A percentile compares a stretch with the other conserved stretches of the same genome.
phyloP scores from a whole-genome alignment of 2,329 filamentous ascomycete genomes.

The Ophiostoma triangulosporum region DNA sequence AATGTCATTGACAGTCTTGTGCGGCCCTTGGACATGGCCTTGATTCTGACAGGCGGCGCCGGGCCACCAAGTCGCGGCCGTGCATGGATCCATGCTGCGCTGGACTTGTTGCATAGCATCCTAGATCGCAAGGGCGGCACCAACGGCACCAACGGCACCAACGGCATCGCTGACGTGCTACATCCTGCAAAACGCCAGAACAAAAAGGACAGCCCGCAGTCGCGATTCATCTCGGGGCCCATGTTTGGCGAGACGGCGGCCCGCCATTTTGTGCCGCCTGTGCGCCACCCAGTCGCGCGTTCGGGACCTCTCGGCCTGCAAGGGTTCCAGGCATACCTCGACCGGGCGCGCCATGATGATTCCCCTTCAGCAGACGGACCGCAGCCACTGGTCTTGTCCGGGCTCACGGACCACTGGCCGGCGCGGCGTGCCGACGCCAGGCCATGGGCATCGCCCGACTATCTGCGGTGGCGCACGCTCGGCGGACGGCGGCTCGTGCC shows the following conservation, averaged over 20 bases:
- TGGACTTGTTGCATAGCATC: constrained; percentile 28
- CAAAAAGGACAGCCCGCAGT: not conserved
- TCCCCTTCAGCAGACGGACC: constrained; percentile 23
- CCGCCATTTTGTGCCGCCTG: constrained; percentile 25
- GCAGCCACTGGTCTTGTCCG: constrained; percentile 56
- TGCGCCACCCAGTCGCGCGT: constrained; percentile 28
- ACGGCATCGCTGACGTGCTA: too few relatives aligned
- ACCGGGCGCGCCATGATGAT: constrained; percentile 15
- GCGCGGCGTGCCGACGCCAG: constrained; percentile 40
- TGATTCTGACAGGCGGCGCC: constrained; percentile 61
- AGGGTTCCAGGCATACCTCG: constrained; percentile 49
- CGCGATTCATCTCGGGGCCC: constrained; percentile 1
- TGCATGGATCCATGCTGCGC: constrained; percentile 35
- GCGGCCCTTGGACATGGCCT: constrained; percentile 55
- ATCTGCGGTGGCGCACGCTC: constrained; percentile 63
- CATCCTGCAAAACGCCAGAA: not conserved
- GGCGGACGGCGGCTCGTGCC: constrained; percentile 69
- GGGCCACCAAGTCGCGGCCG: constrained; percentile 32
- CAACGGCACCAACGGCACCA: not conserved
- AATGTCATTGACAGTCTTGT: constrained; percentile 49
- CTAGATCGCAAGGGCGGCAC: constrained; percentile 10
- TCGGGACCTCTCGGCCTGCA: constrained; percentile 37
- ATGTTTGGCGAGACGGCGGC: not conserved
- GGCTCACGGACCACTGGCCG: constrained; percentile 59
- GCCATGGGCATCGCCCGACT: constrained; percentile 60